Base-by-base conservation (phyloP, 257 asterid genomes). In the Ballota nigra region DNA sequence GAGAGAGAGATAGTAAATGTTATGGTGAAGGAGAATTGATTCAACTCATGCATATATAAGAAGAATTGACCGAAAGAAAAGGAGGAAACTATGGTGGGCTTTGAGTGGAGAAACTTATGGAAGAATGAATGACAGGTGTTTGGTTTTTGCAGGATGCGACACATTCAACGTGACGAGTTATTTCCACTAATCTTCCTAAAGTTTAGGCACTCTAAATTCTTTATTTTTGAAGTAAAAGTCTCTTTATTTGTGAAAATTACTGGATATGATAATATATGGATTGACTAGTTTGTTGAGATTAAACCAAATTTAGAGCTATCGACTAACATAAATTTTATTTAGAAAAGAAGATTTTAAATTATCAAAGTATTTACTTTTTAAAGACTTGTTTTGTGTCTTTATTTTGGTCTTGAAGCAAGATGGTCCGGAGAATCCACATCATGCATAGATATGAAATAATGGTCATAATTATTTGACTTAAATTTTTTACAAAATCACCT, bases 91-190 rank as follows among this genome's bases (percentile, higher is more conserved):
- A 19, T 38, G 18, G 75, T 61, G 55, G 69, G 55, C 58, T 70
- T 53, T 76, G 71, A 79, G 56, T 23, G 26, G 29, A 66, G 79
- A 28, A 79, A 73, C 4, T 38, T 51, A 40, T 67, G 83, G 82
- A 26, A 18, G 51, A 69, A 67, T 15, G 22, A 23, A 11, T 33
- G 71, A 29, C 81, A 73, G 26, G 62, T 75, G 74, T 77, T 36
- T 24, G 78, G 65, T 69, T 63, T 19, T 6, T 69, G 24, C 73
- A 31, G 57, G 77, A 53, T 51, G 53, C 15, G 43, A 69, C 22
- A 22, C 12, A 66, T 60, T 43, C 40, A 26, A 49, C 22, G 62
- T 68, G 16, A 12, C 15, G 20, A 26, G 16, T 53, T 38, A 10
- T 57, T 40, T 68, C 71, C 63, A 63, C 33, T 11, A 51, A 31